Percentiles rank a stretch among this genome's conserved stretches.
Conservation (phyloP, 768 basidiomycete species). For the Austroboletus festivus region DNA sequence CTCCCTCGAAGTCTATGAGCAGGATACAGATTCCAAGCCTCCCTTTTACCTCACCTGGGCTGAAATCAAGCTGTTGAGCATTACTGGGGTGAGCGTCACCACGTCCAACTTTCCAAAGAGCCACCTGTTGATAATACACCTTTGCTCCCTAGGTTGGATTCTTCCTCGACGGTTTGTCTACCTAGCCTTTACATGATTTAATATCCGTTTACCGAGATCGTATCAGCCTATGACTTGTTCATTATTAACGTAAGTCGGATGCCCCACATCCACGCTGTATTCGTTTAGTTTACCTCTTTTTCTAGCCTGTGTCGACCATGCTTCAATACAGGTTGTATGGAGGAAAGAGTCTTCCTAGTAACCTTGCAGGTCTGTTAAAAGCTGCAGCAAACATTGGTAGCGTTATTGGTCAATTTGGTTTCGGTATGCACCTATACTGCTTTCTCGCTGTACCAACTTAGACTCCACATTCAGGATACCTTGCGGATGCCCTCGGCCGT, state of each 20-base stretch:
- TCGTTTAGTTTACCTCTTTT: background rate
- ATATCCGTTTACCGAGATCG: slow-evolving; percentile 4
- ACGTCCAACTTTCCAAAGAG: background rate
- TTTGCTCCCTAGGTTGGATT: slow-evolving; percentile 51
- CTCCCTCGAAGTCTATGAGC: slow-evolving; percentile 29
- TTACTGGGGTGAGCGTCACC: slow-evolving; percentile 50
- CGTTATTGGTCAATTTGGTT: slow-evolving; percentile 65
- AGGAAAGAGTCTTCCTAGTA: slow-evolving; percentile 47
- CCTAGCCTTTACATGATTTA: background rate
- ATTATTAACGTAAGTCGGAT: slow-evolving; percentile 55
- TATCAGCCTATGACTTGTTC: slow-evolving; percentile 64
- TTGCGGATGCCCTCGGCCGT: slow-evolving; percentile 65
- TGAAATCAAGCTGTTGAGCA: slow-evolving; percentile 59
- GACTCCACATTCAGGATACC: slow-evolving; percentile 42
- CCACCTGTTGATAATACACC: background rate
- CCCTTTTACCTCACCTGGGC: slow-evolving; percentile 40
- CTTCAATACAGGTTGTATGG: slow-evolving; percentile 62
- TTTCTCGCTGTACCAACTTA: background rate
- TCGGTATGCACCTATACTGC: slow-evolving; percentile 39
- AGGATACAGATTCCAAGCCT: slow-evolving; percentile 29
- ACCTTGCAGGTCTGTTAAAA: slow-evolving; percentile 61
- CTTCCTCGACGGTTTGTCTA: slow-evolving; percentile 62
- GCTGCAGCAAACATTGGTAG: slow-evolving; percentile 70
- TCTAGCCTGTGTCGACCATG: slow-evolving; percentile 64
- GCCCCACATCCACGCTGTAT: background rate